These are phyloP conservation scores for Parastagonospora nodorum DNA, from an alignment of 2,329 filamentous ascomycete genomes.

Conservation along the genomic window DNA sequence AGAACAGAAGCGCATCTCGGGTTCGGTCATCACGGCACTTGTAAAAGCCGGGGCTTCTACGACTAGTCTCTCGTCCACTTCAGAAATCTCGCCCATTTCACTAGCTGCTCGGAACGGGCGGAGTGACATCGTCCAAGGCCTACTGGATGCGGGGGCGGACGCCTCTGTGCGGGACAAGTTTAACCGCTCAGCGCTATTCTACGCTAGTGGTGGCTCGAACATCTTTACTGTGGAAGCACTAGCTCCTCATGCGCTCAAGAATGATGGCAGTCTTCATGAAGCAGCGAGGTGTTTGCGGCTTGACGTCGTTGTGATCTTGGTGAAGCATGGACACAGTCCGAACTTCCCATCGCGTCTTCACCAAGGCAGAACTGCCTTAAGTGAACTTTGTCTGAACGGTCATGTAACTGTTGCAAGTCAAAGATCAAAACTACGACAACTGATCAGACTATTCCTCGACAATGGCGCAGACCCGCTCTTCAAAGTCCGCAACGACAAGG, in stretches of 20 bases:
- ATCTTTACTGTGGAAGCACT: conserved; percentile 48
- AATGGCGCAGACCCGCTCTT: conserved; percentile 61
- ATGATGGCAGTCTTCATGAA: conserved; percentile 71
- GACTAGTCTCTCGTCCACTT: conserved; percentile 59
- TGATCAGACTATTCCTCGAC: conserved; percentile 62
- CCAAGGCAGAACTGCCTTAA: conserved; percentile 66
- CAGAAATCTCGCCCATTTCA: conserved; percentile 63
- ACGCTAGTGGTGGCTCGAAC: conserved; percentile 56
- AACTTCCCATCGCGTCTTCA: conserved; percentile 69
- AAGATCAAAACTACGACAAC: conserved; percentile 41
- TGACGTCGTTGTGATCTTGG: conserved; percentile 60
- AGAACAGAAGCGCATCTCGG: conserved; percentile 67
- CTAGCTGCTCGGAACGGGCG: conserved; percentile 62
- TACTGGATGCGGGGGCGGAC: conserved; percentile 65
- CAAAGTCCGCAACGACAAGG: conserved; percentile 62
- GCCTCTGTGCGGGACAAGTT: conserved; percentile 62
- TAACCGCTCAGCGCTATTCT: conserved; percentile 64
- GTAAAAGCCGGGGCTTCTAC: conserved; percentile 62
- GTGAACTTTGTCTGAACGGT: conserved; percentile 65
- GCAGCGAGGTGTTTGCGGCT: conserved; percentile 65
- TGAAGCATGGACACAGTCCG: conserved; percentile 65
- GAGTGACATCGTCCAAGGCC: conserved; percentile 61
- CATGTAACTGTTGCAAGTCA: conserved; percentile 49
- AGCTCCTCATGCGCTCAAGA: conserved; percentile 61
- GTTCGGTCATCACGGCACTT: conserved; percentile 61